These are phyloP conservation scores for Sherardia arvensis DNA, from an alignment of 257 asterid species.

Conservation along the genomic window DNA sequence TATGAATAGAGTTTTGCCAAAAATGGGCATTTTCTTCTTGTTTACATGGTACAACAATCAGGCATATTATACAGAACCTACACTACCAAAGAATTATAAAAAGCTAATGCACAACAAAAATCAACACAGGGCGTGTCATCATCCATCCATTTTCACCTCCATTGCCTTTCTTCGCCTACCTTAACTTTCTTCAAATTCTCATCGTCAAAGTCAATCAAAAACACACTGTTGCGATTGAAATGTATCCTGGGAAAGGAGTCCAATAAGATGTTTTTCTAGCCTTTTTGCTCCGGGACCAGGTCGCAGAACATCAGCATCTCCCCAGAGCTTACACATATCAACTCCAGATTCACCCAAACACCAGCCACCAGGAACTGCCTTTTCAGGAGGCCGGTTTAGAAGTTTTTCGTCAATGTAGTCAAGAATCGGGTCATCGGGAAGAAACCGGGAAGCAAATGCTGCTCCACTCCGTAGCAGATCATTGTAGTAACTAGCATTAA, in stretches of 20 bases:
- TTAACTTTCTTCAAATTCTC: conserved; percentile 2
- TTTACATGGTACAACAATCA: not conserved
- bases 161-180: not conserved
- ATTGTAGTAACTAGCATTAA: conserved; percentile 45
- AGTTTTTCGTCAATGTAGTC: conserved; percentile 56
- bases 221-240: conserved; percentile 33
- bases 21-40: not conserved
- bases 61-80: not conserved
- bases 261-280: conserved; percentile 49
- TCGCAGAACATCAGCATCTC: conserved; percentile 68
- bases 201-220: conserved; percentile 15
- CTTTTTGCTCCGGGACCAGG: conserved; percentile 67
- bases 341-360: conserved; percentile 52
- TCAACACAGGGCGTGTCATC: conserved; percentile 5
- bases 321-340: conserved; percentile 57
- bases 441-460: conserved; percentile 66
- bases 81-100: conserved; percentile 7
- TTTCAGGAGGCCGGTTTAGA: conserved; percentile 33
- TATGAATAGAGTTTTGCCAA: not conserved
- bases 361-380: conserved; percentile 86
- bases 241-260: conserved; percentile 30
- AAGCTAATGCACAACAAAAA: not conserved
- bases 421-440: conserved; percentile 41
- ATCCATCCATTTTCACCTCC: conserved; percentile 2
- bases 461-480: conserved; percentile 59